Evolutionary conservation across 2,329 filamentous ascomycete genomes (phyloP), one percentile per base, ranked within the genome.

Genomic region (Colletotrichum simmondsii): DNA sequence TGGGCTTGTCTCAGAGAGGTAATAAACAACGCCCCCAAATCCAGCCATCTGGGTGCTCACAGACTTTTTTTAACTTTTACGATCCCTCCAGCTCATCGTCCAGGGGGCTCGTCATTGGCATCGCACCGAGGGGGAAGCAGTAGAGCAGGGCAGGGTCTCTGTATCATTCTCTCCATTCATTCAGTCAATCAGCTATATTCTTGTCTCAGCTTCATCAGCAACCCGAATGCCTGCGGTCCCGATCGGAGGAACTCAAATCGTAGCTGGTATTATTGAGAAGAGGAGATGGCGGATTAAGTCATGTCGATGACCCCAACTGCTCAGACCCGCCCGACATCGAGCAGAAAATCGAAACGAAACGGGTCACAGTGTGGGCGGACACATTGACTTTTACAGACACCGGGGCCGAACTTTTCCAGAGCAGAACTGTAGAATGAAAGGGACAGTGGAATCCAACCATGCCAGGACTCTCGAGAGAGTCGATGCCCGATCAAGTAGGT

Each of bases 11-110:
- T 72, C 60, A 72, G 60, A 68, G 67, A 58, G 58, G 71, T 72
- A 72, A 73, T 73, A 73, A 72, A 73, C 61, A 68, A 73, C 61
- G 60, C 71, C 71, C 71, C 71, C 71, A 71, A 72, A 72, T 71
- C 71, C 71, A 70, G 66, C 71, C 66, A 70, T 72, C 70, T 72
- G 70, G 70, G 57, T 67, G 68, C 68, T 71, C 68, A 66, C 71
- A 72, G 62, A 72, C 37, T 62, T 63, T 71, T 68, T 73, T 73
- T 72, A 72, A 71, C 66, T 71, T 73, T 71, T 67, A 67, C 66
- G 52, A 73, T 73, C 71, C 70, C 71, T 73, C 71, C 67, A 73
- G 61, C 71, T 62, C 67, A 73, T 73, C 71, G 62, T 62, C 68
- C 59, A 68, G 70, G 70, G 69, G 65, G 59, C 54, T 72, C 54